Base-by-base conservation (phyloP, 1,284 basidiomycete species). In the Anthracocystis setariae region DNA sequence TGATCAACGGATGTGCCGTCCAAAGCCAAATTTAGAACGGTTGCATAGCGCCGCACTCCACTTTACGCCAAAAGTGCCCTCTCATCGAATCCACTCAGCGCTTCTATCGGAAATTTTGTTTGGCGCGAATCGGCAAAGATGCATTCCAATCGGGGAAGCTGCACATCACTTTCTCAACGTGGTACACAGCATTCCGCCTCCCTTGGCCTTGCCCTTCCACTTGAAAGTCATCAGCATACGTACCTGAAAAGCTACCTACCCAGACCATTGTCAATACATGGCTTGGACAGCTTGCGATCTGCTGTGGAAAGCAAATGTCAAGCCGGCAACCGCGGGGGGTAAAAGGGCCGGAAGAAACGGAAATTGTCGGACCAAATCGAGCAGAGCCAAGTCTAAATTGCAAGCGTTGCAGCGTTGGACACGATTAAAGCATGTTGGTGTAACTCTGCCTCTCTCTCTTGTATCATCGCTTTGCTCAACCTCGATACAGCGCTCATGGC, bases 21-120 rank as follows among this genome's bases (percentile, higher is more conserved):
- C 20, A 18, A 54, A 10, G 15, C 46, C 51, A 53, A 61, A 45
- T 61, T 61, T 61, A 61, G 59, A 61, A 61, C 33, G 57, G 29
- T 51, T 52, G 44, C 45, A 33, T 23, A 9, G 18, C 32, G 5
- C n/a, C 5, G 35, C n/a, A 9, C 15, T 37, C 8, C n/a, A 13
- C 15, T 37, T 37, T 17, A 13, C 5, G 7, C 12, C 29, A 29
- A 12, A 7, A 12, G 7, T 5, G 29, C 29, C 5, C 29, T 7
- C 7, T 29, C 29, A 29, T 12, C 12, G 29, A 7, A 7, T 12
- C 29, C 29, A 29, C 29, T 29, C 5, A 29, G 29, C 29, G 29
- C 12, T 12, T 12, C 5, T 7, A 12, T 29, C 29, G 29, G 29
- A 29, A 29, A 29, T 29, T 29, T 29, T 29, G 5, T 12, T 7